Base-by-base conservation (phyloP, 2,329 filamentous ascomycete genomes). In the Neophaeococcomyces aloes region DNA sequence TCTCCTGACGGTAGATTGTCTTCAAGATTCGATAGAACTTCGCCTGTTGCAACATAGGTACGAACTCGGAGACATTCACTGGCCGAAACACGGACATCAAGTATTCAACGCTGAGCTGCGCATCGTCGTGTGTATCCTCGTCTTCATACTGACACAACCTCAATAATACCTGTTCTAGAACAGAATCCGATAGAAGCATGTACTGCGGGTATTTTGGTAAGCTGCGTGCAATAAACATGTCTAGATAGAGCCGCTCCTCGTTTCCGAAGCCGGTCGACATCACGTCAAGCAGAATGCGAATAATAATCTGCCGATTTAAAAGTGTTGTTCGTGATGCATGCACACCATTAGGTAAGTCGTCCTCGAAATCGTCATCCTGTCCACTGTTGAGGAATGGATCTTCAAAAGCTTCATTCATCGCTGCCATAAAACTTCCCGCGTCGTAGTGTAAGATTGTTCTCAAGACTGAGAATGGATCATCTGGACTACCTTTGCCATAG, bases 141-240 rank as follows among this genome's bases (percentile, higher is more conserved):
- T 79, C 81, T 0, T 88, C 87, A 53, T 87, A 94, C 48, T 81
- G 76, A 66, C 91, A 98, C 3, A 98, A 72, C 2, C 87, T 83
- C 29, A 78, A 71, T 19, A 98, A 71, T 7, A 95, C 81, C 47
- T 79, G 80, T 47, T 87, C 85, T 1, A 98, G 71, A 1, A 84
- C 83, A 2, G 85, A 87, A 14, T 88, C 91, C 0, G 89, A 84
- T 36, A 98, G 77, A 8, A 96, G 75, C 39, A 98, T 80, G 57
- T 95, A 95, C 59, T 96, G 89, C 1, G 88, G 87, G 57, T 94
- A 98, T 61, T 98, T 98, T 3, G 93, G 86, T 38, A 98, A 67
- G 59, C 94, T 98, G 44, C 91, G 79, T 14, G 91, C 89, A 59
- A 98, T 83, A 58, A 98, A 98, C 87, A 98, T 98, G 63, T 98